Base-by-base conservation (phyloP, 2,329 filamentous ascomycete species). In the Xylaria arbuscula region DNA sequence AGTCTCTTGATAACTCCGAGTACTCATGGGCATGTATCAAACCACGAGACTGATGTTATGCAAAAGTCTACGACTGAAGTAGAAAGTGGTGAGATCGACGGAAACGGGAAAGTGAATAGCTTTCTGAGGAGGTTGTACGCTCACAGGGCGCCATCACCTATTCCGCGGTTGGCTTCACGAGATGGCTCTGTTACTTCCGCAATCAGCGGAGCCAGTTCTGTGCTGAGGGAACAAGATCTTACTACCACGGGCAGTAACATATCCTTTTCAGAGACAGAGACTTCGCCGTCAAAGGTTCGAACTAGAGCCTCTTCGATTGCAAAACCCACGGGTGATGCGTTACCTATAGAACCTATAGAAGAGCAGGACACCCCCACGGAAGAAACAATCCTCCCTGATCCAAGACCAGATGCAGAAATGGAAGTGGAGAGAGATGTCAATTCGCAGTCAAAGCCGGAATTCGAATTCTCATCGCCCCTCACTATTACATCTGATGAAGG, bases 1-100 rank as follows among this genome's bases (percentile, higher is more conserved):
- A 78, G 74, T 60, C 24, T 76, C n/a, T 28, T 79, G 45, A 67
- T 75, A 17, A 79, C 76, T 1, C 77, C 76, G n/a, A 76, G 72
- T 64, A 56, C 64, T 4, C 67, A 74, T 45, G 72, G 71, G 45
- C 45, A 62, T 19, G 28, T 67, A 7, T 19, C 68, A 7, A 70
- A 58, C 34, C 42, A 59, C 13, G 72, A 72, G 4, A 54, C 62
- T 2, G 66, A 68, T 10, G 60, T 70, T 17, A 36, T 64, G 10
- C 72, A 59, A 61, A 61, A 68, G 32, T 19, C 64, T 34, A 59
- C 62, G 7, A 34, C 67, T 42, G 72, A 74, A 19, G 67, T 71
- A 40, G 72, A 72, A 34, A 67, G 64, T 22, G 67, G 71, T 19
- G 69, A 71, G 34, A 42, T 34, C 11, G 70, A 67, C 24, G 67